Conservation (phyloP, 345 rosid species). For the Clausena lansium region DNA sequence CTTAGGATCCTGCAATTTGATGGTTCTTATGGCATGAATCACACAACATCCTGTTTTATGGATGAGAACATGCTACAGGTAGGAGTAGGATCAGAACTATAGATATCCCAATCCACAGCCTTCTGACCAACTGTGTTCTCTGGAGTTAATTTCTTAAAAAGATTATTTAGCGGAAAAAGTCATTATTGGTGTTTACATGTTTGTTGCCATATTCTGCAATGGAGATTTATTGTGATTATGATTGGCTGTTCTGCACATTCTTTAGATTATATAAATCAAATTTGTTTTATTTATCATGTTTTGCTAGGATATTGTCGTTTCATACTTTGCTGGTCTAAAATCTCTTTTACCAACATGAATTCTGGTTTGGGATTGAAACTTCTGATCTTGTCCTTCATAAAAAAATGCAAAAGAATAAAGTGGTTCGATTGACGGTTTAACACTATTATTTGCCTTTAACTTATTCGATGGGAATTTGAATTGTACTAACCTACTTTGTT, state of each 20-base stretch:
- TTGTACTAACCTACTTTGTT: neutral
- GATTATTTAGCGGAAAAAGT: neutral
- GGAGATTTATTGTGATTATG: neutral
- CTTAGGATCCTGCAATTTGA: conserved; percentile 66
- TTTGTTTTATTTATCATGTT: neutral
- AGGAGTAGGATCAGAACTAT: conserved; percentile 7
- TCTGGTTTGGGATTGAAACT: neutral
- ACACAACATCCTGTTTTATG: conserved; percentile 24
- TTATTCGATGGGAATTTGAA: neutral
- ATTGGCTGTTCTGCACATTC: neutral
- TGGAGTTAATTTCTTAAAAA: neutral
- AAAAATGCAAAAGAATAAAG: neutral
- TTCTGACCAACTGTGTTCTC: neutral
- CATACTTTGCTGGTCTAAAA: neutral
- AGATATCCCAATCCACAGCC: conserved; percentile 4
- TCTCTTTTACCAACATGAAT: neutral
- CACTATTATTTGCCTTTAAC: neutral
- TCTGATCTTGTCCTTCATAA: neutral
- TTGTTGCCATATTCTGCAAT: neutral
- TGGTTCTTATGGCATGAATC: conserved; percentile 35
- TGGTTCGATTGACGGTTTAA: neutral
- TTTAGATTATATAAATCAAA: neutral
- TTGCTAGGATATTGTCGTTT: neutral
- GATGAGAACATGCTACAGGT: conserved; percentile 49
- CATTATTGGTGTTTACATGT: neutral